Conservation (phyloP, 2,329 filamentous ascomycete species). For the Alternaria sp. region DNA sequence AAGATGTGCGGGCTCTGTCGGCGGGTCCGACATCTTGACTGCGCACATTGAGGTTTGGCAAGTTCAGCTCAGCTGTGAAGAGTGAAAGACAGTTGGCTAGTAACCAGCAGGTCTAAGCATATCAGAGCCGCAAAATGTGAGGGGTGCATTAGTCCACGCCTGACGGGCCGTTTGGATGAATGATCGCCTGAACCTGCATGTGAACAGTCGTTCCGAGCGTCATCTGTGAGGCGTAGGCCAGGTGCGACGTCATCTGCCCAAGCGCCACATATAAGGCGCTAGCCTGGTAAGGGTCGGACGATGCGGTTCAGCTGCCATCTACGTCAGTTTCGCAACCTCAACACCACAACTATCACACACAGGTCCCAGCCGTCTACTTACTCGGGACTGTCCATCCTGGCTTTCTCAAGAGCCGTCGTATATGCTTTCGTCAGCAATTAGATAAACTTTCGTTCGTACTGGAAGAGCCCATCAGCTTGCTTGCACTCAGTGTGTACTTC, state of each 20-base stretch:
- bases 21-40: conserved; percentile 14
- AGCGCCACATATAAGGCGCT: conserved; percentile 3
- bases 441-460: not conserved
- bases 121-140: conserved; percentile 18
- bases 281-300: not conserved
- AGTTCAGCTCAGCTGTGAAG: conserved; percentile 21
- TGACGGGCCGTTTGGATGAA: conserved; percentile 31
- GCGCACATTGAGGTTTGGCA: conserved; percentile 6
- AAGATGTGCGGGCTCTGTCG: conserved; percentile 2
- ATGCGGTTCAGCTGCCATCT: not conserved
- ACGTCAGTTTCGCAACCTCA: not conserved
- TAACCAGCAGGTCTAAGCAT: conserved; percentile 7
- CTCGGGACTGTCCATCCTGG: not conserved
- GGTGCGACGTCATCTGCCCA: conserved; percentile 22
- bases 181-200: conserved; percentile 26
- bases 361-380: not conserved
- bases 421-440: not conserved
- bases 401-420: not conserved
- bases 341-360: not conserved
- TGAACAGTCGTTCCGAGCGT: conserved; percentile 27
- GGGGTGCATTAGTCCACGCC: conserved; percentile 33
- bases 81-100: conserved; percentile 6
- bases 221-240: conserved; percentile 16
- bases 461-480: not conserved
- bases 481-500: no score